Base-by-base conservation (phyloP, 2,329 filamentous ascomycete genomes). In the Bipolaris cookei region DNA sequence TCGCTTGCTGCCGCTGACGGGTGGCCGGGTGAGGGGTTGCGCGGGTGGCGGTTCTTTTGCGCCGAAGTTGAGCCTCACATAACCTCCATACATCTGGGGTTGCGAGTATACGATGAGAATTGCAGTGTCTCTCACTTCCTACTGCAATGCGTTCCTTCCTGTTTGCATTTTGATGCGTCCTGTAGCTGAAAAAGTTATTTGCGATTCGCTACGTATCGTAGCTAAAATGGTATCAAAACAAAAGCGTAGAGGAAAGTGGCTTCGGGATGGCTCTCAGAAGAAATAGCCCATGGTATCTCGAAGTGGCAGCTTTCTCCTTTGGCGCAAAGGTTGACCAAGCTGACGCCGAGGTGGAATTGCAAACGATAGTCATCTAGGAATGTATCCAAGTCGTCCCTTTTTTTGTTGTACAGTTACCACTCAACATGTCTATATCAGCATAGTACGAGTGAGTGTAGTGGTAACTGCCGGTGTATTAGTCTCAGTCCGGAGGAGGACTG, bases 1-100 rank as follows among this genome's bases (percentile, higher is more conserved):
- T 59, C 49, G 56, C 52, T 56, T 59, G 48, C 23, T 56, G 23
- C 51, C 55, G 51, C 43, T 25, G 42, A 51, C 38, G 41, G 16
- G 38, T 35, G 45, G 30, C 37, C 32, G 37, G 43, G 54, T 56
- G 54, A 53, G 42, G 48, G 42, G 54, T 46, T 41, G 42, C 23
- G 21, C 32, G 54, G 44, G 35, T 35, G 41, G 47, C 35, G 23
- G 35, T 46, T 52, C 41, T 35, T 56, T 39, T 16, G 32, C 30
- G 20, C 30, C 35, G 43, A 56, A 53, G 43, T 42, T 56, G 45
- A 32, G 23, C 23, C 32, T 16, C 20, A 47, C 18, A 13, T n/a
- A 38, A 37, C 13, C 28, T n/a, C 4, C n/a, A 14, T n/a, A 3
- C n/a, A 38, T 30, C 42, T 32, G 10, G 28, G 42, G 42, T 16